A percentile compares a stretch with the other conserved stretches of the same genome.
Evolutionary conservation across 805 yeast genomes (phyloP).

Genomic region (Limtongia smithiae): DNA sequence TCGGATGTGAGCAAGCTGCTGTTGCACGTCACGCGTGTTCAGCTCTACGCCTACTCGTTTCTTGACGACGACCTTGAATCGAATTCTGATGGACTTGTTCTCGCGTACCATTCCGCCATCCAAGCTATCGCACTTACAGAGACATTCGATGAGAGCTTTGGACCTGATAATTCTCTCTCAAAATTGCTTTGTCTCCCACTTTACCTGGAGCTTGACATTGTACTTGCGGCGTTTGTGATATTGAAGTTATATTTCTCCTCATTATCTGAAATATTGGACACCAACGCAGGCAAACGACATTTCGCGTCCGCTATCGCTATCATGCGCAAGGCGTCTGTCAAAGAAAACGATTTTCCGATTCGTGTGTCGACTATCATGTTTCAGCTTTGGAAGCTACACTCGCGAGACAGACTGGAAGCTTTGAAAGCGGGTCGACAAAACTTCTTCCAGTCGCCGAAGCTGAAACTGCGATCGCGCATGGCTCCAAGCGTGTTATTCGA

Average conservation of each 20-base stretch:
- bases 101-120: constrained; percentile 74
- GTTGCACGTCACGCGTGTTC: constrained; percentile 72
- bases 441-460: constrained; percentile 28
- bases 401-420: constrained; percentile 33
- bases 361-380: constrained; percentile 91
- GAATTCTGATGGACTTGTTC: constrained; percentile 70
- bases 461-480: constrained; percentile 69
- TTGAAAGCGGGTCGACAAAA: constrained; percentile 15
- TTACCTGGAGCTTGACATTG: constrained; percentile 63
- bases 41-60: constrained; percentile 75
- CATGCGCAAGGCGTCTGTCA: constrained; percentile 74
- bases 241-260: constrained; percentile 77
- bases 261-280: constrained; percentile 52
- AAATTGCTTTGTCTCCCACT: constrained; percentile 78
- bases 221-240: constrained; percentile 91
- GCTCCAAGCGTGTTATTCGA: constrained; percentile 92
- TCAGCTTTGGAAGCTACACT: constrained; percentile 86
- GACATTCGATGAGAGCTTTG: constrained; percentile 61
- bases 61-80: constrained; percentile 55
- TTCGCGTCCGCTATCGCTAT: constrained; percentile 64
- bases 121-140: constrained; percentile 34
- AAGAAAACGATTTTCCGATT: constrained; percentile 89
- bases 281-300: constrained; percentile 32
- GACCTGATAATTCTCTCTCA: constrained; percentile 56
- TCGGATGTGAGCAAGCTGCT: constrained; percentile 72